phyloP scores from a whole-genome alignment of 352 stramenopile species.

The Phytophthora colocasiae region DNA sequence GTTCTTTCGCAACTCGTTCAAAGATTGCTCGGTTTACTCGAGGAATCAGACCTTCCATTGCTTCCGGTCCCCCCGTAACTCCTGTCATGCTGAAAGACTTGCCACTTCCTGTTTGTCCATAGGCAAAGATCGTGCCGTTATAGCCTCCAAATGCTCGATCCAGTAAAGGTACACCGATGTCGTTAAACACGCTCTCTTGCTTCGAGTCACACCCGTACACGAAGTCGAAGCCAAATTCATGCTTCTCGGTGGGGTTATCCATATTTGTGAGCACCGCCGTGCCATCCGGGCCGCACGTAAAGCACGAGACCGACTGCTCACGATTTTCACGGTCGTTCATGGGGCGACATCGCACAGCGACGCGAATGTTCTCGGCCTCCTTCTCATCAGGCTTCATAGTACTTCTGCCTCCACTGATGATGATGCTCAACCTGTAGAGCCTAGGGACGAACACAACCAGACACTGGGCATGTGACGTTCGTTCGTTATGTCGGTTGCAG shows the following conservation, averaged over 20 bases:
- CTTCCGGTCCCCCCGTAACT: constrained; percentile 55
- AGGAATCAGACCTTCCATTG: constrained; percentile 90
- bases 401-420: background rate
- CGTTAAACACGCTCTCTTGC: constrained; percentile 78
- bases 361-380: constrained; percentile 91
- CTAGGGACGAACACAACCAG: constrained; percentile 5
- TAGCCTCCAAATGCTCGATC: constrained; percentile 87
- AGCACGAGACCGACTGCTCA: constrained; percentile 79
- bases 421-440: constrained; percentile 3
- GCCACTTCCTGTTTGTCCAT: constrained; percentile 87
- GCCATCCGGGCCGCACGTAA: constrained; percentile 64
- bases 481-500: constrained; percentile 29
- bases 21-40: constrained; percentile 93
- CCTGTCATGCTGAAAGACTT: constrained; percentile 93
- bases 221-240: constrained; percentile 91
- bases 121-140: constrained; percentile 93
- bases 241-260: constrained; percentile 78
- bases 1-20: constrained; percentile 73
- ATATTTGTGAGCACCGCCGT: constrained; percentile 85
- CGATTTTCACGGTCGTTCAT: constrained; percentile 90
- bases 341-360: constrained; percentile 92
- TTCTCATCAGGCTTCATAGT: constrained; percentile 81
- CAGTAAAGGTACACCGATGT: constrained; percentile 82
- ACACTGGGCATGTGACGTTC: constrained; percentile 7
- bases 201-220: constrained; percentile 85